These are phyloP conservation scores for Claviceps monticola DNA, from an alignment of 2,329 filamentous ascomycete genomes.

Conservation along the genomic window DNA sequence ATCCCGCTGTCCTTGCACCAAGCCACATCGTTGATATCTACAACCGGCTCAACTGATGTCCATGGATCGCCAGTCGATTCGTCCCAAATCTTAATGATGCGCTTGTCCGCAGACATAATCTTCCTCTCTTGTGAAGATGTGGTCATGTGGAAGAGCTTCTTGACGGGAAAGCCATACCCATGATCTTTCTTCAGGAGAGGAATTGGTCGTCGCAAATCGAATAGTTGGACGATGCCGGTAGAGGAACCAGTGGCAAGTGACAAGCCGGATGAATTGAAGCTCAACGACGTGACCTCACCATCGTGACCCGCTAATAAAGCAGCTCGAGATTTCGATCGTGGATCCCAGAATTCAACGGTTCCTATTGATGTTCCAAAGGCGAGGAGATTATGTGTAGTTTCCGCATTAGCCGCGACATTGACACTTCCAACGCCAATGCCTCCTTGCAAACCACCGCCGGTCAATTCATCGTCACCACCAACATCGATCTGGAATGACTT, in stretches of 20 bases:
- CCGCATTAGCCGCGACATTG: conserved; percentile 75
- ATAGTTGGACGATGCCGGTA: conserved; percentile 75
- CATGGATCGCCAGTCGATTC: conserved; percentile 69
- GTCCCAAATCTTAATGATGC: conserved; percentile 96
- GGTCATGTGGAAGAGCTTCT: conserved; percentile 64
- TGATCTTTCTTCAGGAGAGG: conserved; percentile 87
- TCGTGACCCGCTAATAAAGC: conserved; percentile 58
- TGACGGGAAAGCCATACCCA: conserved; percentile 84
- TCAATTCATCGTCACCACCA: conserved; percentile 60
- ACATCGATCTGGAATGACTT: conserved; percentile 86
- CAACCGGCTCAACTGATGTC: conserved; percentile 89
- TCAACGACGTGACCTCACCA: conserved; percentile 70
- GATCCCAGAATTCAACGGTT: conserved; percentile 96
- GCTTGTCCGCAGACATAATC: conserved; percentile 82
- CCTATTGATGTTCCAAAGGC: conserved; percentile 90
- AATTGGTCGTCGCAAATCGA: conserved; percentile 77
- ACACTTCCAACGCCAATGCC: conserved; percentile 76
- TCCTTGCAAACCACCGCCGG: conserved; percentile 68
- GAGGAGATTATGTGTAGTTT: conserved; percentile 75
- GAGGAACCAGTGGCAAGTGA: conserved; percentile 81
- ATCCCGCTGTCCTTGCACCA: conserved; percentile 90
- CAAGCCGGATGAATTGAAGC: conserved; percentile 73
- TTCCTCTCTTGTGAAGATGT: conserved; percentile 68
- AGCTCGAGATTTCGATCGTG: conserved; percentile 67
- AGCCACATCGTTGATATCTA: conserved; percentile 88